Conservation (phyloP, 1,139 yeast genomes). For the Casaregolazyma lundiana region DNA sequence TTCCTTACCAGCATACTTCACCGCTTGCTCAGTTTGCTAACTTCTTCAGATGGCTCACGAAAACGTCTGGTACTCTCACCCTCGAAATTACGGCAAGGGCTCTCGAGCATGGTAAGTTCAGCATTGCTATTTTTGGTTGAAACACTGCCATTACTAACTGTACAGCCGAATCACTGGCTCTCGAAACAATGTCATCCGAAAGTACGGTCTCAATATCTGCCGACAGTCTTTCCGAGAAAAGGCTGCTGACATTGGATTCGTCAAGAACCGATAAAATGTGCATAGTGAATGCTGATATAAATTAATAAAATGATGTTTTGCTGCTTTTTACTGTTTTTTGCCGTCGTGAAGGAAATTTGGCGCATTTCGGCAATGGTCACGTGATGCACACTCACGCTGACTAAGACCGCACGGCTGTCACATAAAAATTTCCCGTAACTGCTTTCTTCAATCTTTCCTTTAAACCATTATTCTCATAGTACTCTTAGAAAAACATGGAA, state of each 20-base stretch:
- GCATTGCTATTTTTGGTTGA: not conserved
- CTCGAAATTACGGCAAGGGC: slow-evolving; percentile 99
- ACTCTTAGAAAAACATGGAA: slow-evolving; percentile 12
- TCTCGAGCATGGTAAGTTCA: slow-evolving; percentile 79
- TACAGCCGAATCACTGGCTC: slow-evolving; percentile 89
- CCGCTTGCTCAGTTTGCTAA: slow-evolving; percentile 50
- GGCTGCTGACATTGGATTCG: slow-evolving; percentile 98
- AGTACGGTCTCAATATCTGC: slow-evolving; percentile 99
- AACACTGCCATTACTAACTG: slow-evolving; percentile 9
- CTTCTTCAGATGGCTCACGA: slow-evolving; percentile 91
- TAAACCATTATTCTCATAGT: slow-evolving; percentile 3
- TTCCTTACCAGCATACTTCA: slow-evolving; percentile 24
- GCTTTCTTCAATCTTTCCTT: not conserved
- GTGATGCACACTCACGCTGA: not conserved
- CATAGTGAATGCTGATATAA: not conserved
- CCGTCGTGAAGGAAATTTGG: not conserved
- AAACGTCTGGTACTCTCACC: slow-evolving; percentile 99
- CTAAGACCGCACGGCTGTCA: slow-evolving; percentile 2
- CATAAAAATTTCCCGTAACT: slow-evolving; percentile 6
- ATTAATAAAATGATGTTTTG: not conserved
- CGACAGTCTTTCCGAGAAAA: slow-evolving; percentile 99
- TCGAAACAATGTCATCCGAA: slow-evolving; percentile 99
- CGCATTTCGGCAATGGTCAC: not conserved
- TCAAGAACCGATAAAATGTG: slow-evolving; percentile 84
- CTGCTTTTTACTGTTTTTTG: not conserved